Conservation (phyloP, 768 basidiomycete species). For the Pulveroboletus sp. region DNA sequence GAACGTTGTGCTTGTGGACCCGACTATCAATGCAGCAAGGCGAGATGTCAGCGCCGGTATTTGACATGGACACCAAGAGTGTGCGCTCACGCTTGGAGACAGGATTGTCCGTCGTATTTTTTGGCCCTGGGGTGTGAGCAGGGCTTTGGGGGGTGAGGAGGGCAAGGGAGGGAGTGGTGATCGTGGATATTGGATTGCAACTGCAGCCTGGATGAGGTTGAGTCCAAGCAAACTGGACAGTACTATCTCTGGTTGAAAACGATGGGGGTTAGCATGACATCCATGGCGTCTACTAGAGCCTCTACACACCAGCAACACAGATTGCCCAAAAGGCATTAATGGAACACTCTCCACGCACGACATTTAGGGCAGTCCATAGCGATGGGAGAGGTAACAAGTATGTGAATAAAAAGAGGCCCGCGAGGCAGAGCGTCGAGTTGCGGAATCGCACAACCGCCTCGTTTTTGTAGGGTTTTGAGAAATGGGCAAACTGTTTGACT, state of each 20-base stretch:
- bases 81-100: conserved; percentile 18
- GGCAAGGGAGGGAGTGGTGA: conserved; percentile 28
- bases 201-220: conserved; percentile 35
- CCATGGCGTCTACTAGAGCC: not conserved
- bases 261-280: not conserved
- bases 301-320: conserved; percentile 32
- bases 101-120: conserved; percentile 28
- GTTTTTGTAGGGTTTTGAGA: conserved; percentile 34
- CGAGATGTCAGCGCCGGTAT: not conserved
- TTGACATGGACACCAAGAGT: not conserved
- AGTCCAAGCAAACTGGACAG: conserved; percentile 30
- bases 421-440: conserved; percentile 34
- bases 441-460: conserved; percentile 40
- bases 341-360: conserved; percentile 23
- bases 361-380: conserved; percentile 32
- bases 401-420: conserved; percentile 33
- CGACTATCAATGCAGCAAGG: conserved; percentile 7
- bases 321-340: conserved; percentile 16
- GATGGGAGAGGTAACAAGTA: conserved; percentile 38
- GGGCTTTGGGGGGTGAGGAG: conserved; percentile 19
- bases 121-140: conserved; percentile 23
- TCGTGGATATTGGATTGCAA: conserved; percentile 37
- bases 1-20: conserved; percentile 29
- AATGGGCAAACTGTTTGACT: conserved; percentile 18
- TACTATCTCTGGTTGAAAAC: conserved; percentile 25